Base-by-base conservation (phyloP, 73 alveolate genomes). In the Paramecium sexaurelia region DNA sequence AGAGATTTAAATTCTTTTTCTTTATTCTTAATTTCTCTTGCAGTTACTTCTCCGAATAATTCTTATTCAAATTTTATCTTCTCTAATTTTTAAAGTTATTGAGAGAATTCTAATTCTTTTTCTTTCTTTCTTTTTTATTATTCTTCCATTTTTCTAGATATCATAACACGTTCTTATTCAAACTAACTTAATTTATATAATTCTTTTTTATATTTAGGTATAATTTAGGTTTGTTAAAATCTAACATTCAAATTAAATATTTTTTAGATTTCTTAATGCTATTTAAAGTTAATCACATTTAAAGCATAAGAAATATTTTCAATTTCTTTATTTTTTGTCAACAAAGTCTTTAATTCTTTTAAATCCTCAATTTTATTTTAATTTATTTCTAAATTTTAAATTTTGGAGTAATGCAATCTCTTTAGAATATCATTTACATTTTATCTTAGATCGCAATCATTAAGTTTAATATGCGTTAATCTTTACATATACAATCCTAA, bases 261-360 rank as follows among this genome's bases (percentile, higher is more conserved):
- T 32, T 61, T 61, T 61, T 61, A 32, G 26, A 61, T 61, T 61
- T 61, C 83, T 61, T 61, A 61, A 61, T 61, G 83, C 26, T 61
- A 27, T 24, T 61, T 61, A 45, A 10, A 61, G 26, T 61, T 61
- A 61, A 61, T 32, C 83, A 61, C 26, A 19, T 61, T 61, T 29
- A 22, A 32, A 10, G 27, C 39, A 32, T 61, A 61, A 61, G 27
- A 10, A 29, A 61, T 32, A 0, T 61, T 61, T 10, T 29, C 47
- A 22, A 61, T 61, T 61, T 61, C 83, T 27, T 61, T 61, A 32
- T 61, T 61, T 61, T 32, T 61, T 24, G 11, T 29, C 6, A 61
- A 29, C 13, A 61, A 61, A 2, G 22, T 61, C 7, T 61, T 61
- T 6, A 61, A 32, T 61, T 61, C 83, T 61, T 61, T 61, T 26